Evolutionary conservation across 2,329 filamentous ascomycete genomes (phyloP).

Genomic region (Colletotrichum paranaense): DNA sequence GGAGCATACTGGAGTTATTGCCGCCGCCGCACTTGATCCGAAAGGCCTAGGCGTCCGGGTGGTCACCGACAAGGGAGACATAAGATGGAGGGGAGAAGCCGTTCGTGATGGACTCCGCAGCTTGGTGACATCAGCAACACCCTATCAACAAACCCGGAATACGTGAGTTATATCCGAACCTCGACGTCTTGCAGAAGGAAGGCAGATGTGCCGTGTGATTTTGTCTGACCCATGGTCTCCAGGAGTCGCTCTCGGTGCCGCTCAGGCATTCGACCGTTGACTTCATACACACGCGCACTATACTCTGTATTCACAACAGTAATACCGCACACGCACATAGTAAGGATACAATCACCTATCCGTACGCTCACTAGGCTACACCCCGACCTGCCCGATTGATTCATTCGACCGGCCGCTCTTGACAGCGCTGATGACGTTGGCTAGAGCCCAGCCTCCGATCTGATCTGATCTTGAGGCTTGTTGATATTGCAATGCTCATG

Average conservation of each 20-base stretch:
- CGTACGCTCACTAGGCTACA: background rate
- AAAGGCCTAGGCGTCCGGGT: constrained; percentile 17
- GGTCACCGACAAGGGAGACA: constrained; percentile 17
- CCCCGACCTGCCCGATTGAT: constrained; percentile 12
- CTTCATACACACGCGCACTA: background rate
- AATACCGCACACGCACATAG: too few relatives aligned
- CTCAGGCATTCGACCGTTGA: background rate
- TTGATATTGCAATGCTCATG: background rate
- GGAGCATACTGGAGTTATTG: constrained; percentile 17
- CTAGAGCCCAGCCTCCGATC: constrained; percentile 9
- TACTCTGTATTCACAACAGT: too few relatives aligned
- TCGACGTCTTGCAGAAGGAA: background rate
- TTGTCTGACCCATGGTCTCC: background rate
- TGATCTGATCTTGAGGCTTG: constrained; percentile 11
- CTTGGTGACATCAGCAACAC: constrained; percentile 26
- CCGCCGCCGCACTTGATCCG: constrained; percentile 17
- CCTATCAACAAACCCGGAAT: background rate
- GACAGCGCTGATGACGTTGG: constrained; percentile 22
- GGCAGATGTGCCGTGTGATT: background rate
- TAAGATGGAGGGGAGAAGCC: constrained; percentile 11
- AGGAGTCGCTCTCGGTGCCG: background rate
- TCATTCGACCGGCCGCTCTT: constrained; percentile 3
- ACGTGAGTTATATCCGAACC: constrained; percentile 5
- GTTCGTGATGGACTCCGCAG: constrained; percentile 22
- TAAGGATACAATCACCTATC: background rate